These are phyloP conservation scores for Blumeria graminis DNA, from an alignment of 2,329 filamentous ascomycete genomes.

Conservation along the genomic window DNA sequence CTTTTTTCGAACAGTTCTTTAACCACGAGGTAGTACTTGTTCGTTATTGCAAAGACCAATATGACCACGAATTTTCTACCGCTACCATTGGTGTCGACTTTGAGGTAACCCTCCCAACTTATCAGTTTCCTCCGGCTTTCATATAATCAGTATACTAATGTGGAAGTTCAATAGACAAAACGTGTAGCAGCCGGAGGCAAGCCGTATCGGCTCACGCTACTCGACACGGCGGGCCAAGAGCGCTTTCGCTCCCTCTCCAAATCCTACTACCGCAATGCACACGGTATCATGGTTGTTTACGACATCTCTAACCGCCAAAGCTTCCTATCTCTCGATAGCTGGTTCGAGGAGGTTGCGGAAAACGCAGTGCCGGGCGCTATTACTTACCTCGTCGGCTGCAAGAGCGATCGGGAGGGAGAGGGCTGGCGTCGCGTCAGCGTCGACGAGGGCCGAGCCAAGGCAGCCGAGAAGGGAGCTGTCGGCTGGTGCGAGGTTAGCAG, in stretches of 20 bases:
- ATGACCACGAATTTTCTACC: constrained; percentile 27
- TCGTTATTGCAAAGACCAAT: constrained; percentile 31
- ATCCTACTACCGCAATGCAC: constrained; percentile 87
- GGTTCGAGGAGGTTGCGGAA: constrained; percentile 27
- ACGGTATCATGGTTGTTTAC: constrained; percentile 87
- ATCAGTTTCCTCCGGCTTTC: not conserved
- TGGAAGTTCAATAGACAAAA: constrained; percentile 20
- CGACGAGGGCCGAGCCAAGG: constrained; percentile 24
- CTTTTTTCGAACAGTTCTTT: not conserved
- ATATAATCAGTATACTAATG: not conserved
- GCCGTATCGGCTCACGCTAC: constrained; percentile 26
- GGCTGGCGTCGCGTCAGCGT: constrained; percentile 19
- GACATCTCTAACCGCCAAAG: constrained; percentile 47
- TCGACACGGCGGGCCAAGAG: constrained; percentile 87
- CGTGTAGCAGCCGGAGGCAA: constrained; percentile 27
- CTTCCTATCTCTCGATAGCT: constrained; percentile 27
- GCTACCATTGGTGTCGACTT: constrained; percentile 34
- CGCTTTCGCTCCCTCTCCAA: constrained; percentile 84
- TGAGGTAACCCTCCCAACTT: constrained; percentile 19
- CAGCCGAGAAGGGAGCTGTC: constrained; percentile 20
- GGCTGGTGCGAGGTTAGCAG: constrained; percentile 29
- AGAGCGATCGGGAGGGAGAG: constrained; percentile 22
- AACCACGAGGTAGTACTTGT: constrained; percentile 20
- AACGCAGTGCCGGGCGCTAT: constrained; percentile 25
- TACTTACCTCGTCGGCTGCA: constrained; percentile 27